Percentiles rank a stretch among this genome's conserved stretches.
phyloP scores from a whole-genome alignment of 495 filamentous ascomycete species.

The Neurospora terricola region DNA sequence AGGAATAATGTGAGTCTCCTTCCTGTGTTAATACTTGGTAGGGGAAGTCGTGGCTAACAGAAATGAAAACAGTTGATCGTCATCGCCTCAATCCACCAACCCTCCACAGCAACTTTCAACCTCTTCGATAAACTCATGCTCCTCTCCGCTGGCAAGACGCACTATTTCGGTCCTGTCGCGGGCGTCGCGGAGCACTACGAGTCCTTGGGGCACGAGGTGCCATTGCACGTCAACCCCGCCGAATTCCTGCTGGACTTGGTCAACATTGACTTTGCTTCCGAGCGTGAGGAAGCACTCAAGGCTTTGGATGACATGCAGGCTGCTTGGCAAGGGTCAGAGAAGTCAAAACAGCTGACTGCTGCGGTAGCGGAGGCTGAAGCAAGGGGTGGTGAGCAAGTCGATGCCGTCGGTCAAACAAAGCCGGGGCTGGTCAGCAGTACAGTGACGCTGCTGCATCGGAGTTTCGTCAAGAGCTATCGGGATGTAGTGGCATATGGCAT shows the following conservation, averaged over 20 bases:
- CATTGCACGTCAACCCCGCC: conserved; percentile 61
- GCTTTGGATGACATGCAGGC: conserved; percentile 33
- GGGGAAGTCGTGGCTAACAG: no score
- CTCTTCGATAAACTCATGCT: conserved; percentile 72
- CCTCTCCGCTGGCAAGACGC: conserved; percentile 55
- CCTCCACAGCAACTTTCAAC: conserved; percentile 63
- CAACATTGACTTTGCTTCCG: conserved; percentile 56
- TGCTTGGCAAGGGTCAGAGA: conserved; percentile 28
- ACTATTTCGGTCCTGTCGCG: conserved; percentile 55
- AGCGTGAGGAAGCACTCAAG: conserved; percentile 29
- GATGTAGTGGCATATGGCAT: conserved; percentile 78
- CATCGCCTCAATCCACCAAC: conserved; percentile 71
- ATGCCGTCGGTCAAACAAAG: conserved; percentile 2
- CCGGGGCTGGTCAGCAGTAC: conserved; percentile 15
- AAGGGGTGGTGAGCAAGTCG: background rate
- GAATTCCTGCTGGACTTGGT: conserved; percentile 67
- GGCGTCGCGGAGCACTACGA: conserved; percentile 48
- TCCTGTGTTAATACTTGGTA: no score
- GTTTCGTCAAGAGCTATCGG: conserved; percentile 69
- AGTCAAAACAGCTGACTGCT: conserved; percentile 3
- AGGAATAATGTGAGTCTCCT: conserved; percentile 56
- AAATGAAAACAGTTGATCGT: conserved; percentile 51
- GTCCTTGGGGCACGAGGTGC: conserved; percentile 47
- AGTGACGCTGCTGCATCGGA: conserved; percentile 51
- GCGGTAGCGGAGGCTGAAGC: conserved; percentile 7